A percentile compares a stretch with the other conserved stretches of the same genome.
Evolutionary conservation across 2,329 filamentous ascomycete genomes (phyloP).

Genomic region (Diplodia intermedia): DNA sequence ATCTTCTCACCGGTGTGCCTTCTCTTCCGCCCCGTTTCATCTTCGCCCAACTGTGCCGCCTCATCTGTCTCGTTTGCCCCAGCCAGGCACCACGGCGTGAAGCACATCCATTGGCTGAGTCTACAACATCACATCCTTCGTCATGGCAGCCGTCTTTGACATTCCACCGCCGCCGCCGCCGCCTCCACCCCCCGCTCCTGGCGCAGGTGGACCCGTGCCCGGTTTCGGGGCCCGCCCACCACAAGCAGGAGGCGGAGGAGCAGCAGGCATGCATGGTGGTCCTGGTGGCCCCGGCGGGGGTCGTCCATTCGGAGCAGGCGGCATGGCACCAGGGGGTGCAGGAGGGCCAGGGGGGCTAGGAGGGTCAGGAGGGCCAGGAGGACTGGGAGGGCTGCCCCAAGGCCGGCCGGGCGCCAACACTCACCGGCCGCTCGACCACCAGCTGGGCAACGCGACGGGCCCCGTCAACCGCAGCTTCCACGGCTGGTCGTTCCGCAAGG

Average conservation of each 20-base stretch:
- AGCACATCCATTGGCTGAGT: not conserved
- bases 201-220: not conserved
- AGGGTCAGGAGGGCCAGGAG: not conserved
- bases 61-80: not conserved
- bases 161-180: not conserved
- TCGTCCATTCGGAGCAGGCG: not conserved
- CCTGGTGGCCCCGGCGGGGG: not conserved
- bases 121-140: not conserved
- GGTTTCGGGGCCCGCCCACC: not conserved
- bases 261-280: not conserved
- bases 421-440: conserved; percentile 8
- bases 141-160: not conserved
- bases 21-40: not conserved
- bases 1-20: conserved; percentile 1
- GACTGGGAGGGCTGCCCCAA: not conserved
- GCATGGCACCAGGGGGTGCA: not conserved
- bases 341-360: not conserved
- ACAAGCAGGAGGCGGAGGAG: not conserved
- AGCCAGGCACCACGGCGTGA: not conserved
- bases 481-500: conserved; percentile 28
- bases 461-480: conserved; percentile 13
- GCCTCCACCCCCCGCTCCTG: not conserved
- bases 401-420: conserved; percentile 8
- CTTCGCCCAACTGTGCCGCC: not conserved
- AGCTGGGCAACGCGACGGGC: conserved; percentile 3